Conservation (phyloP, 371 early-diverging fungal species). For the Actinomucor elegans region DNA sequence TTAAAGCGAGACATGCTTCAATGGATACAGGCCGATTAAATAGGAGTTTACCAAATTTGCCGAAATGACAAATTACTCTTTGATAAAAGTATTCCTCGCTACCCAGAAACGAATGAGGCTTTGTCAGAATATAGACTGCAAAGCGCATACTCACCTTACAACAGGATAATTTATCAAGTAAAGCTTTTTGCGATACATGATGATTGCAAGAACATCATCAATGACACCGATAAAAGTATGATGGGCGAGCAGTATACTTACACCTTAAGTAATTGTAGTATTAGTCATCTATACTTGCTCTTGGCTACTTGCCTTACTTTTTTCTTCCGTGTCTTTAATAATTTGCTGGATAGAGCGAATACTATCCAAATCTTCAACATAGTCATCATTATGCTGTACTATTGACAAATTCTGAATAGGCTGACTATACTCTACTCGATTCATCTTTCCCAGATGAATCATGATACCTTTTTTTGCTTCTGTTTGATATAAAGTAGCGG, state of each 20-base stretch:
- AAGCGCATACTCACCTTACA: conserved; percentile 42
- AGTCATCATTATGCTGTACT: too few species aligned
- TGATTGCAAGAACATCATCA: conserved; percentile 59
- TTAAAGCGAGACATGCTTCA: conserved; percentile 8
- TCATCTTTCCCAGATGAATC: too few species aligned
- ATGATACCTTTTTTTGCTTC: too few species aligned
- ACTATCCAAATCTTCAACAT: conserved; percentile 64
- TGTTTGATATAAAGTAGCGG: too few species aligned
- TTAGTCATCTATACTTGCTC: neutral
- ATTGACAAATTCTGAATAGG: too few species aligned
- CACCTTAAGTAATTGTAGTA: conserved; percentile 22
- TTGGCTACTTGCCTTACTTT: conserved; percentile 26
- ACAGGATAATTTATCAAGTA: conserved; percentile 70
- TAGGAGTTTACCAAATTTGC: conserved; percentile 71
- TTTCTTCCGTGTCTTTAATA: conserved; percentile 47
- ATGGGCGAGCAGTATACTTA: conserved; percentile 65
- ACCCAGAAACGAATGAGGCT: too few species aligned
- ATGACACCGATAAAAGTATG: conserved; percentile 75
- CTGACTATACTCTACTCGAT: too few species aligned
- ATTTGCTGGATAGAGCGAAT: conserved; percentile 68
- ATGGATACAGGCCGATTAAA: conserved; percentile 62
- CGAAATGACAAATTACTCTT: conserved; percentile 63
- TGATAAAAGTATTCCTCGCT: conserved; percentile 84
- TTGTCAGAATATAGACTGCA: too few species aligned
- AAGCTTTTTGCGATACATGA: conserved; percentile 70